Base-by-base conservation (phyloP, 2,329 filamentous ascomycete species). In the Dothiorella sarmentorum region DNA sequence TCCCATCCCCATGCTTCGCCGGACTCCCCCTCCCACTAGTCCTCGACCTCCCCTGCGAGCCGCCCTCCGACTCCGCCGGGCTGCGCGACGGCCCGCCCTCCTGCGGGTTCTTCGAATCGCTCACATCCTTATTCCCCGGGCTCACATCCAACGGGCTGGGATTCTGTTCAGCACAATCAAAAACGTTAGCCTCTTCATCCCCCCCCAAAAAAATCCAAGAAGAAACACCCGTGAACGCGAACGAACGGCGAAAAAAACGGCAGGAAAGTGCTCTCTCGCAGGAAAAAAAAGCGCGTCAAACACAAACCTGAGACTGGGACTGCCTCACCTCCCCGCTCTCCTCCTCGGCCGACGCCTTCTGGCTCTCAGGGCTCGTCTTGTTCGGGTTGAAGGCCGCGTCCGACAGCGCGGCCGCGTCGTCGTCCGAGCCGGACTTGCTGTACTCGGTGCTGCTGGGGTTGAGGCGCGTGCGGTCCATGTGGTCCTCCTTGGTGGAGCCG, bases 341-440 rank as follows among this genome's bases (percentile, higher is more conserved):
- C 20, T 65, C 55, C 45, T 69, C 71, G 1, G 73, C 74, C 4
- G 64, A 69, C 15, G 61, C 68, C 64, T 76, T 81, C 73, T 85
- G 82, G 20, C 73, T 67, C 68, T 91, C 86, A 0, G 90, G 90
- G 18, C 79, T 75, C 24, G 88, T 92, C 69, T 83, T 83, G 58
- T 78, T 73, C 0, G 85, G 84, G 68, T 90, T 81, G 72, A 89
- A 95, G 1, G 91, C 87, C 0, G 85, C 81, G 40, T 85, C 78
- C 3, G 76, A 70, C 59, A 82, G 76, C 27, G 80, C 76, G 0
- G 81, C 78, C 0, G 85, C 80, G 11, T 76, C 74, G 42, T 85
- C 76, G 63, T 85, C 89, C 0, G 83, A 83, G 3, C 84, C 88
- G 51, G 84, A 85, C 68, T 87, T 84, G 59, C 84, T 83, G 73